phyloP scores from a whole-genome alignment of 352 stramenopile genomes.

The Phytopythium mirpurense region DNA sequence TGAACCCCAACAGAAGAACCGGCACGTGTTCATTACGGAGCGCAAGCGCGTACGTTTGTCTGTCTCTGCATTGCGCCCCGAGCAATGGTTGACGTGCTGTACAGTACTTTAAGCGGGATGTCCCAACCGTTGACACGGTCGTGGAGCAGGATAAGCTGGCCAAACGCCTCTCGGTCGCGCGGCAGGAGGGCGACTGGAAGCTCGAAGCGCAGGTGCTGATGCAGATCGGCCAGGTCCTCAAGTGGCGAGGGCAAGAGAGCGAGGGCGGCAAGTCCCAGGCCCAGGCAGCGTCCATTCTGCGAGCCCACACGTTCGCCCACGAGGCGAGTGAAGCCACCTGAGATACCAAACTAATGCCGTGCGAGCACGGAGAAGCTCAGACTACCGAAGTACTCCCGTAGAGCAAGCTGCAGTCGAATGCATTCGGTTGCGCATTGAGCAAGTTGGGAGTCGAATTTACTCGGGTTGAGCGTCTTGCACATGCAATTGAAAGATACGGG shows the following conservation, averaged over 20 bases:
- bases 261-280: slow-evolving; percentile 43
- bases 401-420: no score
- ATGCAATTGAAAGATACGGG: no score
- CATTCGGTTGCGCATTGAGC: no score
- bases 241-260: slow-evolving; percentile 53
- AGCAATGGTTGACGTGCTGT: neutral
- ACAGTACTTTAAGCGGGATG: slow-evolving; percentile 64
- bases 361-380: no score
- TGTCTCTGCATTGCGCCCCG: neutral
- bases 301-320: slow-evolving; percentile 39
- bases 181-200: slow-evolving; percentile 49
- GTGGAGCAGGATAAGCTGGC: slow-evolving; percentile 68
- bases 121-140: slow-evolving; percentile 63
- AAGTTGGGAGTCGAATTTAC: no score
- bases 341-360: no score
- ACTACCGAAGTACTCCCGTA: no score
- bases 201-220: slow-evolving; percentile 52
- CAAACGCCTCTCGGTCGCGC: slow-evolving; percentile 44
- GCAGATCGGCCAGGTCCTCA: slow-evolving; percentile 71
- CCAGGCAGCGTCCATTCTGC: slow-evolving; percentile 46
- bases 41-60: slow-evolving; percentile 37
- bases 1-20: slow-evolving; percentile 8
- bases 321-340: neutral
- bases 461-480: no score
- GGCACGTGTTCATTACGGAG: slow-evolving; percentile 74